Base-by-base conservation (phyloP, 139 green algal species). In the Yamagishiella unicocca region DNA sequence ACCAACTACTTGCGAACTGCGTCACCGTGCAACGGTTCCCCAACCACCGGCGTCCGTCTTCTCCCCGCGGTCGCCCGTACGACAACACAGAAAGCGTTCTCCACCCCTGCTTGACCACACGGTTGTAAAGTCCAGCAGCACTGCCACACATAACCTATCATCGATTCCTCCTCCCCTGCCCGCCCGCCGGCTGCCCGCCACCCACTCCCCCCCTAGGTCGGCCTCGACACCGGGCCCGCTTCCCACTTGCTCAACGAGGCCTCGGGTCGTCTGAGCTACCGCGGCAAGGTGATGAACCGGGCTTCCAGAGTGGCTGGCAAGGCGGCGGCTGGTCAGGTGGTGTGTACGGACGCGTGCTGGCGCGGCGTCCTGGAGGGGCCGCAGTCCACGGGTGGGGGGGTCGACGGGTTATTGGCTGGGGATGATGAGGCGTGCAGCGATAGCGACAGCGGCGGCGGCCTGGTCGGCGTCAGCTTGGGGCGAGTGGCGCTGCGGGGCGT, bases 211-310 rank as follows among this genome's bases (percentile, higher is more conserved):
- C 73, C n/a, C 22, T 50, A 91, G 82, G 85, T 88, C 33, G 78
- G 78, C n/a, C 77, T 91, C 0, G 77, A 83, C 50, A 42, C 19
- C 27, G 88, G 88, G 17, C 27, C n/a, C 1, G 82, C 83, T 22
- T 83, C 80, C 6, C 53, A 64, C 50, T 43, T n/a, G 3, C 72
- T 88, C 33, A 80, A 84, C 35, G 55, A 67, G 17, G 74, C 83
- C 46, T 87, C 73, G 1, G 88, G 88, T 12, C 53, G 78, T 19
- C 76, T 91, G 62, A 50, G 29, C 53, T 91, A 91, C 62, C 67
- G 88, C 29, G 88, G 88, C 37, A 89, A 87, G 79, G 82, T 89
- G 0, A 89, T 91, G 74, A 91, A 91, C 71, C 88, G 88, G n/a
- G 83, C 83, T 3, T 64, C 82, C 5, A 68, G 82, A 37, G 70